These are phyloP conservation scores for Xanthoparmelia taractica DNA, from an alignment of 495 filamentous ascomycete genomes.

Conservation along the genomic window DNA sequence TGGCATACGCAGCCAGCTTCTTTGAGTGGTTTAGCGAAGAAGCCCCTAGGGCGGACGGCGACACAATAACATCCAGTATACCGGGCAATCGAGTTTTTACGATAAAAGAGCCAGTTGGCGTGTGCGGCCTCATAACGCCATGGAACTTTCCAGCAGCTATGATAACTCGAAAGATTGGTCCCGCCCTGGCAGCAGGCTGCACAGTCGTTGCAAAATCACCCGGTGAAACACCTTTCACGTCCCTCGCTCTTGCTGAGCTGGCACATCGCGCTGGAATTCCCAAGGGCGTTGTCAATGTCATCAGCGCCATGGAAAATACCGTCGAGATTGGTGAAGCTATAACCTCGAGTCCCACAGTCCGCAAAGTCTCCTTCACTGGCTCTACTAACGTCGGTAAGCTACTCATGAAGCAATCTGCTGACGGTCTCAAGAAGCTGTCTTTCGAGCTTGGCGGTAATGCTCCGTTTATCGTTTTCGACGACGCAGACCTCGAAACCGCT, in stretches of 20 bases:
- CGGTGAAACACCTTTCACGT: conserved; percentile 77
- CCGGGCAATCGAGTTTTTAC: conserved; percentile 70
- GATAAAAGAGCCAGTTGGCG: conserved; percentile 80
- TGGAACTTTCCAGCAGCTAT: conserved; percentile 96
- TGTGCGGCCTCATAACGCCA: conserved; percentile 90
- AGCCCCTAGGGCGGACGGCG: conserved; percentile 60
- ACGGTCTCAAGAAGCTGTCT: conserved; percentile 76
- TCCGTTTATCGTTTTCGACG: conserved; percentile 90
- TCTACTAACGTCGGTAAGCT: conserved; percentile 81
- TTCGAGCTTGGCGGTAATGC: conserved; percentile 88
- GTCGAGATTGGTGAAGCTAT: conserved; percentile 63
- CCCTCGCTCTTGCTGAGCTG: conserved; percentile 74
- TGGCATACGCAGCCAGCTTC: conserved; percentile 63
- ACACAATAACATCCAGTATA: conserved; percentile 64
- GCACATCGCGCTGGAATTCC: conserved; percentile 78
- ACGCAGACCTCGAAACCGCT: conserved; percentile 72
- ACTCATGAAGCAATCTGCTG: conserved; percentile 73
- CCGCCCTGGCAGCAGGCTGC: conserved; percentile 76
- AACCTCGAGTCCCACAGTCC: conserved; percentile 60
- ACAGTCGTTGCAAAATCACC: conserved; percentile 81
- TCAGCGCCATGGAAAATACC: conserved; percentile 66
- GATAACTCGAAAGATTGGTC: conserved; percentile 83
- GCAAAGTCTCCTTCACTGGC: conserved; percentile 87
- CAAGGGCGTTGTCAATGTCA: conserved; percentile 74
- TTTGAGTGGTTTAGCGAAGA: conserved; percentile 77